These are phyloP conservation scores for Penicillium digitatum DNA, from an alignment of 2,329 filamentous ascomycete genomes.

Conservation along the genomic window DNA sequence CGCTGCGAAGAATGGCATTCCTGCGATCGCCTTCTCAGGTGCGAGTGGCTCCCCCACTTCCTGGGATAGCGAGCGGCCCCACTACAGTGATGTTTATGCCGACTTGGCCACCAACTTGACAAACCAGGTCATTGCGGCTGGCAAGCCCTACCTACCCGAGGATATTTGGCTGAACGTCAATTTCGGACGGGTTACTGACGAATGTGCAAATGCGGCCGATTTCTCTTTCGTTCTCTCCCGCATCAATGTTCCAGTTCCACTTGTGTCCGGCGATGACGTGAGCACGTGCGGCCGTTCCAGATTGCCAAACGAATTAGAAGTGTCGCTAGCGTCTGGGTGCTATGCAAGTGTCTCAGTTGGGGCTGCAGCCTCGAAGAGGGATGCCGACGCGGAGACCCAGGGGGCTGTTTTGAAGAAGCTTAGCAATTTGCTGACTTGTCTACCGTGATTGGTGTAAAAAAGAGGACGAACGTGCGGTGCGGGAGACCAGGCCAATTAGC, in stretches of 20 bases:
- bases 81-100: slow-evolving; percentile 59
- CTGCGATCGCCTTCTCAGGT: slow-evolving; percentile 66
- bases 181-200: slow-evolving; percentile 51
- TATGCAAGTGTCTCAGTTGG: slow-evolving; percentile 62
- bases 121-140: slow-evolving; percentile 51
- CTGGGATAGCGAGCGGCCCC: slow-evolving; percentile 50
- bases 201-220: slow-evolving; percentile 51
- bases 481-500: no score
- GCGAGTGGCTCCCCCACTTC: slow-evolving; percentile 48
- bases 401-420: slow-evolving; percentile 51
- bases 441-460: slow-evolving; percentile 32
- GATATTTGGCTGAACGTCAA: slow-evolving; percentile 66
- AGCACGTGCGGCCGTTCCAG: slow-evolving; percentile 53
- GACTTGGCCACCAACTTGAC: slow-evolving; percentile 59
- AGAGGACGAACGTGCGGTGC: no score
- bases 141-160: slow-evolving; percentile 60
- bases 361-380: slow-evolving; percentile 57
- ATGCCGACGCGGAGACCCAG: slow-evolving; percentile 52
- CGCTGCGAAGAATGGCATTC: slow-evolving; percentile 54
- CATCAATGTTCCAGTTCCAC: slow-evolving; percentile 49
- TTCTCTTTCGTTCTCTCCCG: slow-evolving; percentile 64
- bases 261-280: slow-evolving; percentile 48
- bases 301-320: slow-evolving; percentile 57
- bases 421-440: slow-evolving; percentile 46
- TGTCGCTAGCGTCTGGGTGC: slow-evolving; percentile 53